phyloP scores from a whole-genome alignment of 805 yeast species.

The Candida corydali region DNA sequence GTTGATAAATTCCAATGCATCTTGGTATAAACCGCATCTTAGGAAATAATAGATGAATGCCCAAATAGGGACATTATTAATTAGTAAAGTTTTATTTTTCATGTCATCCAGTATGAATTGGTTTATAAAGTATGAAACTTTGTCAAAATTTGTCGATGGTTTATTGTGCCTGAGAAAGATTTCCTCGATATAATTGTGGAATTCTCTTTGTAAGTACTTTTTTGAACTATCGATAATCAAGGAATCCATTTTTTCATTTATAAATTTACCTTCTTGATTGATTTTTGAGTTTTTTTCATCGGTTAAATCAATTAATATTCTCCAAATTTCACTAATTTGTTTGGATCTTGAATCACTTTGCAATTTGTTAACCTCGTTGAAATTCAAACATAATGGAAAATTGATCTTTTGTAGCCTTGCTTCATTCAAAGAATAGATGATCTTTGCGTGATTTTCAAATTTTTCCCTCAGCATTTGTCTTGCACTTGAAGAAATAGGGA shows the following conservation, averaged over 20 bases:
- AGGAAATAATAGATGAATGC: slow-evolving; percentile 80
- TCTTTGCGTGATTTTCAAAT: slow-evolving; percentile 72
- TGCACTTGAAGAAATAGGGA: slow-evolving; percentile 22
- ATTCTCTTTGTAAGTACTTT: slow-evolving; percentile 68
- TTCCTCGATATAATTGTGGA: slow-evolving; percentile 67
- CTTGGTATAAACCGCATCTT: slow-evolving; percentile 77
- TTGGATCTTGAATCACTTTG: slow-evolving; percentile 62
- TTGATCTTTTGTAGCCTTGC: slow-evolving; percentile 50
- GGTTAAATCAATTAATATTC: slow-evolving; percentile 51
- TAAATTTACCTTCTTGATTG: slow-evolving; percentile 33
- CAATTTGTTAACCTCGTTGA: slow-evolving; percentile 55
- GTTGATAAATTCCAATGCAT: slow-evolving; percentile 67
- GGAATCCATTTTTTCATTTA: slow-evolving; percentile 33
- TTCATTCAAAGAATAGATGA: slow-evolving; percentile 67
- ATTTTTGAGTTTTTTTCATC: slow-evolving; percentile 30
- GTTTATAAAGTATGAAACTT: slow-evolving; percentile 56
- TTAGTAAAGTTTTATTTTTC: slow-evolving; percentile 33
- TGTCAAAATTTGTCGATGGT: slow-evolving; percentile 60
- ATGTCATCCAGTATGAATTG: slow-evolving; percentile 31
- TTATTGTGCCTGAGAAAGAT: slow-evolving; percentile 51
- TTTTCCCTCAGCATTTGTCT: slow-evolving; percentile 45
- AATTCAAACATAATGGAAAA: slow-evolving; percentile 56
- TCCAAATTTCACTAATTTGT: slow-evolving; percentile 74
- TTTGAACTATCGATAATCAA: slow-evolving; percentile 53
- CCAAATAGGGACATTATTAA: slow-evolving; percentile 93